A percentile compares a stretch with the other conserved stretches of the same genome.
Conservation (phyloP, 805 yeast genomes). For the Candida montana region DNA sequence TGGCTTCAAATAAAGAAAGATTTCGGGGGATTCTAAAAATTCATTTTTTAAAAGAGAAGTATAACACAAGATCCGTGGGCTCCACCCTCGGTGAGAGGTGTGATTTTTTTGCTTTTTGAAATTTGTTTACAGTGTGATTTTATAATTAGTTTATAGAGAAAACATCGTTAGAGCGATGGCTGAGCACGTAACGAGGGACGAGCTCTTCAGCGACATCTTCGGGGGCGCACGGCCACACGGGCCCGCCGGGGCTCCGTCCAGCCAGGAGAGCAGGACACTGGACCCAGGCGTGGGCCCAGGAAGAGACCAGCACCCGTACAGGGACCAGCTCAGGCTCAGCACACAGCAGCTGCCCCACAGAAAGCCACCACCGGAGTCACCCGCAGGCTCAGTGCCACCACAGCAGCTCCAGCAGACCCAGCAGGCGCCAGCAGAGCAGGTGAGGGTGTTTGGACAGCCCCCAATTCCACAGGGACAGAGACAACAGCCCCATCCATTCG, state of each 20-base stretch:
- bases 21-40: conserved; percentile 11
- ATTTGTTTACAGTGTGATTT: not conserved
- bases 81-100: too few relatives aligned
- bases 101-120: conserved; percentile 2
- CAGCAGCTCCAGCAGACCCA: too few relatives aligned
- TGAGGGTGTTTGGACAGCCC: conserved; percentile 8
- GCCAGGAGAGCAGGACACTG: not conserved
- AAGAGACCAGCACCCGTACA: conserved; percentile 4
- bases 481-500: conserved; percentile 11
- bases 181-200: conserved; percentile 22
- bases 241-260: too few relatives aligned
- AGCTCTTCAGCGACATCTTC: conserved; percentile 27
- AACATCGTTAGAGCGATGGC: too few relatives aligned
- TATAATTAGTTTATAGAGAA: too few relatives aligned
- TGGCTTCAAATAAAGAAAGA: conserved; percentile 5
- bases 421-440: not conserved
- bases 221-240: conserved; percentile 23
- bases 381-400: not conserved
- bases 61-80: too few relatives aligned
- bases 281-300: not conserved
- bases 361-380: conserved; percentile 5
- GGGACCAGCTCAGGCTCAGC: conserved; percentile 1
- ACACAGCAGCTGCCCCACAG: not conserved
- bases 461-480: conserved; percentile 17
- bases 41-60: too few relatives aligned